Evolutionary conservation across 2,329 filamentous ascomycete species (phyloP).

Genomic region (Immersiporthe knoxdaviesiana): DNA sequence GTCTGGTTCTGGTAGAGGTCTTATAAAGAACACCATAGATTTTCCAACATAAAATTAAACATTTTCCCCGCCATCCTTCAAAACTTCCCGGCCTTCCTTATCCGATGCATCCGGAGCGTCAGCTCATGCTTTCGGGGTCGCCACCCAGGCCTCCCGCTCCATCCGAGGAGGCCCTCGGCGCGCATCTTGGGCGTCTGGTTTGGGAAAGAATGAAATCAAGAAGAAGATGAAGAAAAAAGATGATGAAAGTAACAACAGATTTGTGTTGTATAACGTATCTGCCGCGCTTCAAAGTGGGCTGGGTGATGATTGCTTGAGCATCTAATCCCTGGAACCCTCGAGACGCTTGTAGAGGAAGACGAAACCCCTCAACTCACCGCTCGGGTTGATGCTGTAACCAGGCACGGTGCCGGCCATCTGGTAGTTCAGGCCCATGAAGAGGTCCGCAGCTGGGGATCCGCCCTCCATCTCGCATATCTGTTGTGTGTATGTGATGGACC

Average conservation of each 20-base stretch:
- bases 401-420: constrained; percentile 58
- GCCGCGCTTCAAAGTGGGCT: background rate
- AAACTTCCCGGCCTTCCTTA: background rate
- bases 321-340: constrained; percentile 19
- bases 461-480: constrained; percentile 58
- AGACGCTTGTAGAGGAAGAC: constrained; percentile 65
- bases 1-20: background rate
- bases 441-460: constrained; percentile 54
- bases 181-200: background rate
- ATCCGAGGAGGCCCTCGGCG: background rate
- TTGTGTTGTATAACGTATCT: background rate
- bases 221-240: background rate
- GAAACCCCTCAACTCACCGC: constrained; percentile 52
- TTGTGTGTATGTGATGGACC: too few species aligned
- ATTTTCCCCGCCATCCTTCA: background rate
- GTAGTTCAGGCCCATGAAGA: constrained; percentile 62
- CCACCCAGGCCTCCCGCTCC: background rate
- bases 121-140: background rate
- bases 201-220: background rate
- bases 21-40: too few species aligned
- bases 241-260: too few species aligned
- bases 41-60: background rate
- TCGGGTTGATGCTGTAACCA: constrained; percentile 54
- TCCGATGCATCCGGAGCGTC: background rate
- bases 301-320: background rate